Evolutionary conservation across 805 yeast genomes (phyloP), one percentile per base, ranked within the genome.

Genomic region (Tetrapisispora arboricola): DNA sequence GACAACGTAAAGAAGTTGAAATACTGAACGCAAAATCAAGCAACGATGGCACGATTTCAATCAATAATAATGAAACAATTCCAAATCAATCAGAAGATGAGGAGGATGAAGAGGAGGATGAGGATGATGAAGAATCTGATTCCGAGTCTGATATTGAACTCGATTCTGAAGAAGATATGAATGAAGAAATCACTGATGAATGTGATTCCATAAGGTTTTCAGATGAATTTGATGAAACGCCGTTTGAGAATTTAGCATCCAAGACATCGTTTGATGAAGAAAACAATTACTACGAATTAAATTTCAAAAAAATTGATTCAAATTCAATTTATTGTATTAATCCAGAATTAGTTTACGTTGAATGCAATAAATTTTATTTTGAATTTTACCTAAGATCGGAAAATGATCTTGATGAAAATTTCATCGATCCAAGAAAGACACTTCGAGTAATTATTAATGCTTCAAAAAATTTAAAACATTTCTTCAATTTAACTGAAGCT

Each of bases 391-490:
- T 34, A 17, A 34, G 24, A 28, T 36, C 37, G 6, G 7, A 8
- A n/a, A n/a, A 30, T 2, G 15, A 17, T 9, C 6, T 10, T 4
- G 24, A 24, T 32, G 41, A 41, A 31, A 38, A 19, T 19, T 40
- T 32, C 26, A 34, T 42, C 32, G 37, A 27, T 33, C 43, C 34
- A 39, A 26, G 27, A 24, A 28, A 22, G 17, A 37, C 20, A 30
- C 25, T 36, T 22, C 25, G 27, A 16, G 31, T 32, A 19, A 36
- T 17, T 21, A 32, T 31, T 6, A 28, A 17, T n/a, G 30, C 40
- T 18, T 16, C 26, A 17, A 32, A 26, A 18, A 36, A 12, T 18
- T 28, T 33, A 19, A 28, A 31, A 29, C 24, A 12, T 18, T 37
- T 35, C 19, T 40, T 38, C 36, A 36, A 34, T 29, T 32, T 36